phyloP scores from a whole-genome alignment of 306 rosid species.

The Cicer chorassanicum region DNA sequence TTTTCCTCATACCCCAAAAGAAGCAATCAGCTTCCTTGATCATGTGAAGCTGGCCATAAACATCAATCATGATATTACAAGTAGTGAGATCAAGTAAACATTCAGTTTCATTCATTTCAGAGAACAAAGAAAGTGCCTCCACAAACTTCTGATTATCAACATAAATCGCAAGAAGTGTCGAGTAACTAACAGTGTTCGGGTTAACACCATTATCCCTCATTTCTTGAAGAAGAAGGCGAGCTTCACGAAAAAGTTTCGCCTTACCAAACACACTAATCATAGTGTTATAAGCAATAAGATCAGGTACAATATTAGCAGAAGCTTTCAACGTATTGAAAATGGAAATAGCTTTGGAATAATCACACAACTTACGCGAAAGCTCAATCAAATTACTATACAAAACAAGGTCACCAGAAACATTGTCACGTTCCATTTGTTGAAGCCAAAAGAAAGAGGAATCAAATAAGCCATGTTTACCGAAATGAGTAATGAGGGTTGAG shows the following conservation, averaged over 20 bases:
- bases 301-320: constrained; percentile 62
- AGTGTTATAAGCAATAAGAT: constrained; percentile 76
- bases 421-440: constrained; percentile 88
- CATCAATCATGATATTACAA: constrained; percentile 93
- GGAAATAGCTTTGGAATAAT: constrained; percentile 86
- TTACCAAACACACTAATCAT: constrained; percentile 92
- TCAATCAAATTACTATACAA: constrained; percentile 86
- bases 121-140: constrained; percentile 80
- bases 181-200: constrained; percentile 82
- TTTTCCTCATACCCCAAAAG: constrained; percentile 94
- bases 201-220: constrained; percentile 64
- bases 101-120: constrained; percentile 74
- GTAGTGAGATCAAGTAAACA: constrained; percentile 75
- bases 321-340: constrained; percentile 70
- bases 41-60: constrained; percentile 94
- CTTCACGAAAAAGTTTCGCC: constrained; percentile 87
- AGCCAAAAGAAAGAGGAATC: constrained; percentile 90
- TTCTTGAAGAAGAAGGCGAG: constrained; percentile 71
- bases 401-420: constrained; percentile 84
- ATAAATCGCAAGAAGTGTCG: constrained; percentile 68
- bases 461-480: constrained; percentile 81
- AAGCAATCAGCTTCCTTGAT: constrained; percentile 87
- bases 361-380: constrained; percentile 76
- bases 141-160: constrained; percentile 82
- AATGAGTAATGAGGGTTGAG: constrained; percentile 81